Percentiles rank a stretch among this genome's conserved stretches.
Evolutionary conservation across 495 filamentous ascomycete genomes (phyloP).

Genomic region (Penicillium longicatenatum): DNA sequence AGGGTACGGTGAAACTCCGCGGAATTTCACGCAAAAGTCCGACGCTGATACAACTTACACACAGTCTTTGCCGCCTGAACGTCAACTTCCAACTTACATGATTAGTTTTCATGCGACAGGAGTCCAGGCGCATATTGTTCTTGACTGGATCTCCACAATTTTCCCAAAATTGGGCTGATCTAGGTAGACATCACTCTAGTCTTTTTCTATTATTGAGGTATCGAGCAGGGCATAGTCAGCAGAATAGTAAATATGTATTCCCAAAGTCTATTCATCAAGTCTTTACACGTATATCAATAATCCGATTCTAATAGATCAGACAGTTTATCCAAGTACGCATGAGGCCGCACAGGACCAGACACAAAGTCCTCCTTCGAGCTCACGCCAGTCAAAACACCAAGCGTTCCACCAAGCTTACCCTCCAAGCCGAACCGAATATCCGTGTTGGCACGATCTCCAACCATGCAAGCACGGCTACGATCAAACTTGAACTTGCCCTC

Average conservation of each 20-base stretch:
- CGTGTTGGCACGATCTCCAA: conserved; percentile 91
- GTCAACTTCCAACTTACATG: too few relatives aligned
- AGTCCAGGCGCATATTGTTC: too few relatives aligned
- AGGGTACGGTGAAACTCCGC: conserved; percentile 1
- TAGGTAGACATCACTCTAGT: too few relatives aligned
- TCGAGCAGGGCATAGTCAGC: too few relatives aligned
- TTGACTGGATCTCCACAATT: too few relatives aligned
- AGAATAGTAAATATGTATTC: too few relatives aligned
- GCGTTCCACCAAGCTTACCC: conserved; percentile 84
- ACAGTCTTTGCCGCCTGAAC: too few relatives aligned
- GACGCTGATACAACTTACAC: background rate
- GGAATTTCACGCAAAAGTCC: conserved; percentile 17
- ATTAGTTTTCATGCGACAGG: too few relatives aligned
- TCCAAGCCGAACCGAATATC: conserved; percentile 96
- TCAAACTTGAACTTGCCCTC: conserved; percentile 94
- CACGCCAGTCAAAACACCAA: conserved; percentile 91
- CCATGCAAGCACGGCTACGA: conserved; percentile 85
- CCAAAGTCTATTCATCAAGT: background rate
- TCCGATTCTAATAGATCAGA: conserved; percentile 64
- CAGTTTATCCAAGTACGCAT: conserved; percentile 78
- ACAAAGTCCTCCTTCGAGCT: conserved; percentile 78
- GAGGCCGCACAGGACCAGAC: conserved; percentile 67
- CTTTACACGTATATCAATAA: conserved; percentile 5
- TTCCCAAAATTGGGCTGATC: too few relatives aligned
- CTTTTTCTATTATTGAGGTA: too few relatives aligned